Evolutionary conservation across 495 filamentous ascomycete genomes (phyloP).

Genomic region (Xeromyces bisporus): DNA sequence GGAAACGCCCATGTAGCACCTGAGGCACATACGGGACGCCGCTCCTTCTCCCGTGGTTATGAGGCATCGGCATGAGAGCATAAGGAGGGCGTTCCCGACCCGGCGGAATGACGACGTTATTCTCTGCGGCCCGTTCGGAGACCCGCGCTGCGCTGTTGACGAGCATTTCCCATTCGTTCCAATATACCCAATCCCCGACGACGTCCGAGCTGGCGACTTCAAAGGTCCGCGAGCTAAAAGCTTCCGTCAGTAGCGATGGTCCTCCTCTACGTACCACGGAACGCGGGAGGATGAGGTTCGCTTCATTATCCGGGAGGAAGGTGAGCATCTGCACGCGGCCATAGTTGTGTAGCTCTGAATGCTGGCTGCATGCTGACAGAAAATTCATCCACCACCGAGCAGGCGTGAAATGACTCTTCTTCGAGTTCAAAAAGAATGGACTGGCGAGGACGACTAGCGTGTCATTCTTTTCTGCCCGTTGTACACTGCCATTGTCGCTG

Average conservation of each 20-base stretch:
- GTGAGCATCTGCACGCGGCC: conserved; percentile 55
- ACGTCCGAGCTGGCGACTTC: conserved; percentile 25
- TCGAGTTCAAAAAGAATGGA: conserved; percentile 12
- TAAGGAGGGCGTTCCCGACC: conserved; percentile 16
- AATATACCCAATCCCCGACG: conserved; percentile 3
- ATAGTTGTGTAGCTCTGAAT: conserved; percentile 15
- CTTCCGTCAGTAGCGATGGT: conserved; percentile 36
- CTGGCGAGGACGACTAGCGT: conserved; percentile 53
- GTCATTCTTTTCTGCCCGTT: conserved; percentile 37
- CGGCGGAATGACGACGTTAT: conserved; percentile 19
- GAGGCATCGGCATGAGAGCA: conserved; percentile 9
- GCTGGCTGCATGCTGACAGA: conserved; percentile 16
- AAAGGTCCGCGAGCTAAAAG: conserved; percentile 28
- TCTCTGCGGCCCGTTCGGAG: conserved; percentile 16
- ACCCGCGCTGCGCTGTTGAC: conserved; percentile 18
- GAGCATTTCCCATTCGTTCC: conserved; percentile 16
- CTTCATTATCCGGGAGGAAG: conserved; percentile 37
- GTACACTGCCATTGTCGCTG: conserved; percentile 12
- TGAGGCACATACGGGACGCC: conserved; percentile 10
- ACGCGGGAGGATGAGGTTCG: conserved; percentile 32
- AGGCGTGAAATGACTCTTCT: conserved; percentile 25
- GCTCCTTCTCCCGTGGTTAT: conserved; percentile 3
- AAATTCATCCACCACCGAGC: conserved; percentile 17
- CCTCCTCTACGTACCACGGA: conserved; percentile 33
- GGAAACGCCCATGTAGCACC: conserved; percentile 8